Conservation (phyloP, 2,329 filamentous ascomycete species). For the Colletotrichum musicola region DNA sequence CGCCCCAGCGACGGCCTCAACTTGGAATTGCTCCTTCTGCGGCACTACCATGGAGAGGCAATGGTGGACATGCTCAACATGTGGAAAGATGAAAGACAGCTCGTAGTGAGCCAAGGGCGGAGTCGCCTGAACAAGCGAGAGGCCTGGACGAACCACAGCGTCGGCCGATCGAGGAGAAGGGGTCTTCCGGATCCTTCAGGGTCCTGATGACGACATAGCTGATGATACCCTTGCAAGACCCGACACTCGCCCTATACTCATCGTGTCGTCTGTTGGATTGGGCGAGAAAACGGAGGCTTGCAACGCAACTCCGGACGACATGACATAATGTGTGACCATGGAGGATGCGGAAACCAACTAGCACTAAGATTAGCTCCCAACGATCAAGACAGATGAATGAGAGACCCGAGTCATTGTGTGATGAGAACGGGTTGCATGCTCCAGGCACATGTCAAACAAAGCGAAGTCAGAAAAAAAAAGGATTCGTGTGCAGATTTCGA, state of each 20-base stretch:
- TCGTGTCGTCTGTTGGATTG: constrained; percentile 7
- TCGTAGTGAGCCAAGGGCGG: constrained; percentile 49
- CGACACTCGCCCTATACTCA: background rate
- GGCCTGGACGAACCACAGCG: constrained; percentile 5
- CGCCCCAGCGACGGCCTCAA: constrained; percentile 44
- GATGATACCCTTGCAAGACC: constrained; percentile 26
- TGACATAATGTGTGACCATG: constrained; percentile 27
- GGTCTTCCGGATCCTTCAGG: constrained; percentile 24
- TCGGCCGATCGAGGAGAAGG: constrained; percentile 9
- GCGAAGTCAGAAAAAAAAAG: constrained; percentile 1
- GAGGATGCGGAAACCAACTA: background rate
- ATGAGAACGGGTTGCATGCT: constrained; percentile 1
- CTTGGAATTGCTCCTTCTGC: constrained; percentile 67
- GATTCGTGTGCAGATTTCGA: background rate
- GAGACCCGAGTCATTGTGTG: constrained; percentile 26
- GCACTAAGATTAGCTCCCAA: background rate
- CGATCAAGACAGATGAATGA: constrained; percentile 2
- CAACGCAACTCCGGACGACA: constrained; percentile 14
- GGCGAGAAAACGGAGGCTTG: background rate
- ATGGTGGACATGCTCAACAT: constrained; percentile 70
- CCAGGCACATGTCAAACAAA: constrained; percentile 30
- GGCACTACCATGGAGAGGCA: constrained; percentile 63
- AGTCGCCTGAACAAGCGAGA: constrained; percentile 21
- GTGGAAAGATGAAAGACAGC: constrained; percentile 66
- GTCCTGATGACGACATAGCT: constrained; percentile 36